These are phyloP conservation scores for Fusarium sp. DNA, from an alignment of 2,329 filamentous ascomycete species.

Conservation along the genomic window DNA sequence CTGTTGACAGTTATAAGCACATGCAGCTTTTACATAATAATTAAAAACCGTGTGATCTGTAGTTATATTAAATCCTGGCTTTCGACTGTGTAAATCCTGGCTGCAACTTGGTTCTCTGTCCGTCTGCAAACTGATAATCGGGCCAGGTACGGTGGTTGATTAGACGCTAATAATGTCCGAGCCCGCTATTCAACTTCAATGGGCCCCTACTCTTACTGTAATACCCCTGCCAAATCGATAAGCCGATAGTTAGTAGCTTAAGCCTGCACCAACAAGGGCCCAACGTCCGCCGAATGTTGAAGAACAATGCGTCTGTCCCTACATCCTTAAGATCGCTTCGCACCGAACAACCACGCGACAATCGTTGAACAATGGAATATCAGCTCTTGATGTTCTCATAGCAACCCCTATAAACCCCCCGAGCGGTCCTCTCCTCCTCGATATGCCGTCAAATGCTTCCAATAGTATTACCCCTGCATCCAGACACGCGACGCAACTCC, in stretches of 20 bases:
- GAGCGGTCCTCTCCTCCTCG: slow-evolving; percentile 20
- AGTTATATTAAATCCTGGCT: not conserved
- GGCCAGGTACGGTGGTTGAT: not conserved
- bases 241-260: slow-evolving; percentile 28
- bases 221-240: slow-evolving; percentile 46
- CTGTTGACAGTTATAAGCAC: no score
- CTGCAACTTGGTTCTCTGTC: not conserved
- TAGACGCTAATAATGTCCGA: not conserved
- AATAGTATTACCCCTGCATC: slow-evolving; percentile 30
- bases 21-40: no score
- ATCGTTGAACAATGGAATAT: slow-evolving; percentile 37
- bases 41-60: no score
- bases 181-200: slow-evolving; percentile 24
- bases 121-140: slow-evolving; percentile 11
- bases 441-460: slow-evolving; percentile 41
- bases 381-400: slow-evolving; percentile 24
- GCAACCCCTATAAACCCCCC: slow-evolving; percentile 25
- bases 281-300: slow-evolving; percentile 32
- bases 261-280: slow-evolving; percentile 25
- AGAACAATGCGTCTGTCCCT: slow-evolving; percentile 35
- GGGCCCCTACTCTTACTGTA: slow-evolving; percentile 8
- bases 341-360: slow-evolving; percentile 32
- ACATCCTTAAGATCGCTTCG: slow-evolving; percentile 28
- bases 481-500: slow-evolving; percentile 49
- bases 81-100: not conserved